A percentile compares a stretch with the other conserved stretches of the same genome.
phyloP scores from a whole-genome alignment of 495 filamentous ascomycete species.

The Tuber umbilicatum region DNA sequence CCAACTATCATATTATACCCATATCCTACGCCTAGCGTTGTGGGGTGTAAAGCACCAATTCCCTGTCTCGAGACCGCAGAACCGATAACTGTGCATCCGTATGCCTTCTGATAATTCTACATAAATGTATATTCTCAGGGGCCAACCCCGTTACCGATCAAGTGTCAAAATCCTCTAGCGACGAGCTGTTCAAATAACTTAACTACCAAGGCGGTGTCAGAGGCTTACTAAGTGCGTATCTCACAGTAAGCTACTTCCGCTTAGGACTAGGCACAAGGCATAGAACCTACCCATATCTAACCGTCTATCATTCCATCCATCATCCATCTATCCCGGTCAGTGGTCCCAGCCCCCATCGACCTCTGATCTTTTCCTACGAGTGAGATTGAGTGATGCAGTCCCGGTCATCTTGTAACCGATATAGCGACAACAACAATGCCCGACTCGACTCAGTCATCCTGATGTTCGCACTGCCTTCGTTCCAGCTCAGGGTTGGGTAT shows the following conservation, averaged over 20 bases:
- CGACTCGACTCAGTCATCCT: too few relatives aligned
- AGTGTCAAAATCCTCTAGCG: background rate
- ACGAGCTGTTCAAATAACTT: background rate
- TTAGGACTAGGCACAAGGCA: background rate
- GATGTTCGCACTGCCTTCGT: too few relatives aligned
- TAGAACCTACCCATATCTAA: background rate
- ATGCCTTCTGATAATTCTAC: too few relatives aligned
- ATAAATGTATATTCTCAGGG: too few relatives aligned
- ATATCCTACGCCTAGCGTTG: too few relatives aligned
- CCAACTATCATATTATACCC: too few relatives aligned
- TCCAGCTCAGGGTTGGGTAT: too few relatives aligned
- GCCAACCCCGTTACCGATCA: too few relatives aligned
- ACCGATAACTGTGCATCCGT: too few relatives aligned
- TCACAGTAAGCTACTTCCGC: background rate
- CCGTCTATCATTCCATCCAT: too few relatives aligned
- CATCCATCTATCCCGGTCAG: background rate
- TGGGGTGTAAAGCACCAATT: too few relatives aligned
- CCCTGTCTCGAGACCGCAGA: too few relatives aligned
- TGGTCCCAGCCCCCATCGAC: background rate
- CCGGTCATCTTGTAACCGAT: background rate
- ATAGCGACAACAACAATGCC: background rate
- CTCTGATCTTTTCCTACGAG: background rate
- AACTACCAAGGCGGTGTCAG: background rate
- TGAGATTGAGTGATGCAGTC: background rate
- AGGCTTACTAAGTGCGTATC: background rate